Base-by-base conservation (phyloP, 352 stramenopile genomes). In the Phytophthora pinifolia region DNA sequence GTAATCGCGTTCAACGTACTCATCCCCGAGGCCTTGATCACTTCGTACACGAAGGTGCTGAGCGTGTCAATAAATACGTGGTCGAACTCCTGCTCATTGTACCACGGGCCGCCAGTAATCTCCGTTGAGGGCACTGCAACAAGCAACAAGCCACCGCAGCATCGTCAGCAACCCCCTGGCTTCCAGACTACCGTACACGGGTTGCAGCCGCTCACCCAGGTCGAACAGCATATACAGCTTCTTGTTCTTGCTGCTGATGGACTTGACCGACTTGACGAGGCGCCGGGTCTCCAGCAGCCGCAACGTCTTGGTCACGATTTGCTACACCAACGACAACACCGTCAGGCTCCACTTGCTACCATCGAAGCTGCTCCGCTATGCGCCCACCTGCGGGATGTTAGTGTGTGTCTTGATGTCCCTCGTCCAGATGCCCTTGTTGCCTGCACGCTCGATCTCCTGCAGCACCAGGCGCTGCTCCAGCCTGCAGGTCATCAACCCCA, bases 151-250 rank as follows among this genome's bases (percentile, higher is more conserved):
- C 17, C 36, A 18, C 22, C 43, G 14, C 17, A 38, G 17, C 41
- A 64, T 2, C 48, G 9, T 56, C 25, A 52, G 36, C 15, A 55
- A 45, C 27, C 36, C 18, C 15, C 25, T 32, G 8, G 9, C 15
- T 33, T 27, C 31, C 25, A 20, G 15, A 6, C 12, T 29, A 15
- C n/a, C n/a, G n/a, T n/a, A n/a, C 14, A 32, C 12, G 9, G 12
- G 34, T 8, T 27, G 35, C 2, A 46, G 41, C 17, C 32, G 42
- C 5, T 20, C 49, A 95, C 85, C 84, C 43, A 98, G 74, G 49
- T 98, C 90, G 59, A 90, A 98, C 3, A 97, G 79, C 93, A 99
- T 99, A 76, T 99, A 99, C 1, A 99, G 75, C 69, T 99, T 99
- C 78, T 99, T 99, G 56, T 97, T 98, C 78, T 99, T 99, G 79